Conservation (phyloP, 805 yeast genomes). For the Candida broadrunensis region DNA sequence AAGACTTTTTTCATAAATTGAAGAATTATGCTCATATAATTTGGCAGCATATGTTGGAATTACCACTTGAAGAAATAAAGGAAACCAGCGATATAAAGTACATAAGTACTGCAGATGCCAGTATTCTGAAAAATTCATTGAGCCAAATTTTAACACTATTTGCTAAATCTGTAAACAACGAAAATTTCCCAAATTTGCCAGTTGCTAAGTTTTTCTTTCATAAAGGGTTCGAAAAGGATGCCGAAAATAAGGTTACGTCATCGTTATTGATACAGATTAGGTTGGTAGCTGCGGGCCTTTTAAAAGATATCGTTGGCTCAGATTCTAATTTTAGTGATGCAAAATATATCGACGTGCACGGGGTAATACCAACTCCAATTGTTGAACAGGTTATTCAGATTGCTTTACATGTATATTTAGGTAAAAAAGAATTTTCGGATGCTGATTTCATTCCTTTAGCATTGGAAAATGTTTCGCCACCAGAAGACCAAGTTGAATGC, state of each 20-base stretch:
- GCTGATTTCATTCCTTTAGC: slow-evolving; percentile 32
- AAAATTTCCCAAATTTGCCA: slow-evolving; percentile 34
- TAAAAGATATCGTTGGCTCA: slow-evolving; percentile 28
- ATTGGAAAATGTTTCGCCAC: slow-evolving; percentile 38
- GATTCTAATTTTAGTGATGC: slow-evolving; percentile 13
- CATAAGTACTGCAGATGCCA: slow-evolving; percentile 28
- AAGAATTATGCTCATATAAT: slow-evolving; percentile 18
- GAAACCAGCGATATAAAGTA: slow-evolving; percentile 28
- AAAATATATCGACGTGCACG: neutral
- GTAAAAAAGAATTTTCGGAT: slow-evolving; percentile 32
- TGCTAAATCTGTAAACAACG: slow-evolving; percentile 40
- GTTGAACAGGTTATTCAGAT: slow-evolving; percentile 46
- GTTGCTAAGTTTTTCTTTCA: slow-evolving; percentile 29
- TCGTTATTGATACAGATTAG: slow-evolving; percentile 40
- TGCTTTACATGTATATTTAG: slow-evolving; percentile 38
- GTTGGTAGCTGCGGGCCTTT: slow-evolving; percentile 35
- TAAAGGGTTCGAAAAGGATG: slow-evolving; percentile 12
- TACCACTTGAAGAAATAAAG: slow-evolving; percentile 11
- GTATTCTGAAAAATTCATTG: slow-evolving; percentile 40
- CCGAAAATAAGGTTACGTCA: slow-evolving; percentile 16
- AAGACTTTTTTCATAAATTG: slow-evolving; percentile 42
- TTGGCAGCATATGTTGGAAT: slow-evolving; percentile 16
- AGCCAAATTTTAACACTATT: slow-evolving; percentile 42
- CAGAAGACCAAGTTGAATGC: slow-evolving; percentile 23
- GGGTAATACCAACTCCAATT: slow-evolving; percentile 32